These are phyloP conservation scores for Dioszegia crocea DNA, from an alignment of 768 basidiomycete genomes.

Conservation along the genomic window DNA sequence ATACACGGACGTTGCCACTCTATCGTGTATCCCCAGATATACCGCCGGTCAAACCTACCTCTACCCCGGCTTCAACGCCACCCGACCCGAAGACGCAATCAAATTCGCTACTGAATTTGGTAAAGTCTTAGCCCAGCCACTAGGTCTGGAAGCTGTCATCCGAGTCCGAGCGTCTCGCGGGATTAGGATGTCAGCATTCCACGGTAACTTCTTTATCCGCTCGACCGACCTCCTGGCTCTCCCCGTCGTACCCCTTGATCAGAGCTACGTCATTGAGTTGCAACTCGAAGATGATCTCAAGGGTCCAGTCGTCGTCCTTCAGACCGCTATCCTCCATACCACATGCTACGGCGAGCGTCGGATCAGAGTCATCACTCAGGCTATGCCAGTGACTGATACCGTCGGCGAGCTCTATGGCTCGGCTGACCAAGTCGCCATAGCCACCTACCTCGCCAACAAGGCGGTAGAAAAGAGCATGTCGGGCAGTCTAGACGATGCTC, in stretches of 20 bases:
- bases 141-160: constrained; percentile 95
- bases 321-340: constrained; percentile 90
- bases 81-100: constrained; percentile 87
- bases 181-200: constrained; percentile 93
- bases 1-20: constrained; percentile 92
- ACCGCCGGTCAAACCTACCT: constrained; percentile 98
- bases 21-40: constrained; percentile 86
- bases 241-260: constrained; percentile 93
- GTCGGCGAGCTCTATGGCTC: constrained; percentile 85
- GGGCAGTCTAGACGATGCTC: constrained; percentile 81
- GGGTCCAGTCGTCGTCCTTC: constrained; percentile 84
- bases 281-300: constrained; percentile 93
- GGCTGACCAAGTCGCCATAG: constrained; percentile 80
- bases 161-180: constrained; percentile 96
- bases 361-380: constrained; percentile 82
- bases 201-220: constrained; percentile 97
- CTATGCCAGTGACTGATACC: constrained; percentile 80
- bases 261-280: constrained; percentile 91
- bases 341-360: constrained; percentile 80
- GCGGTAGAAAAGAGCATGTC: constrained; percentile 83
- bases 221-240: constrained; percentile 94
- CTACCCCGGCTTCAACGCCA: constrained; percentile 96
- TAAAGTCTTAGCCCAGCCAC: constrained; percentile 82
- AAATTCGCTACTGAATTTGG: constrained; percentile 99
- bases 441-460: constrained; percentile 81